A percentile compares a stretch with the other conserved stretches of the same genome.
Conservation (phyloP, 164 flowering plant species). For the Nymphaea thermarum region DNA sequence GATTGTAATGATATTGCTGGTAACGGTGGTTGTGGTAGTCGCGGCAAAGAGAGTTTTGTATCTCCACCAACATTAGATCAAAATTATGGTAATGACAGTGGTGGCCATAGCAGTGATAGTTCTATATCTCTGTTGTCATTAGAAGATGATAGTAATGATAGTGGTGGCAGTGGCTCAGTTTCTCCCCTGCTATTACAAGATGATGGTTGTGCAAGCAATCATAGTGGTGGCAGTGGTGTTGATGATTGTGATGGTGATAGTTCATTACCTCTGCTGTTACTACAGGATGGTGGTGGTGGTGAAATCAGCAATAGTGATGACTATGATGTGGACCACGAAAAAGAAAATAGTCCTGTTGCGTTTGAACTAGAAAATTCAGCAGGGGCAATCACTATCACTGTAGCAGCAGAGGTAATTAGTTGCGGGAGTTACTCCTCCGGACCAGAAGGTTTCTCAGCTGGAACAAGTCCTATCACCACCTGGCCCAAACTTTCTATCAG, state of each 20-base stretch:
- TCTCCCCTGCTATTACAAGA: not conserved
- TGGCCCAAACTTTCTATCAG: not conserved
- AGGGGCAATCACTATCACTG: not conserved
- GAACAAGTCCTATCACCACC: not conserved
- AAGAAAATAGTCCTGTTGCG: not conserved
- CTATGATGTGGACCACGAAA: not conserved
- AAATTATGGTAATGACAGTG: too few species aligned
- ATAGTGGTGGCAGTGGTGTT: not conserved
- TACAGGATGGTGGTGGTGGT: not conserved
- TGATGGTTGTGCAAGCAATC: not conserved
- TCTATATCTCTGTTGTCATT: too few species aligned
- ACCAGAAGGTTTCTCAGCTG: not conserved
- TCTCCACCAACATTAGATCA: too few species aligned
- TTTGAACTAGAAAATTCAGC: not conserved
- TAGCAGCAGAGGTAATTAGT: not conserved
- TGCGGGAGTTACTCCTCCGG: not conserved
- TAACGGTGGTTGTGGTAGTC: too few species aligned
- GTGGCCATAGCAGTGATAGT: too few species aligned
- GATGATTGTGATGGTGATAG: not conserved
- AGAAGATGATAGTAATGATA: too few species aligned
- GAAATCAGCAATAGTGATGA: not conserved
- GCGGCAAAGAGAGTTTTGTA: too few species aligned
- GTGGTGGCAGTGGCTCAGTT: not conserved
- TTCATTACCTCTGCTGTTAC: not conserved
- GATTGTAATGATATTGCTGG: too few species aligned